phyloP scores from a whole-genome alignment of 2,329 filamentous ascomycete genomes.

The Emydomyces testavorans region DNA sequence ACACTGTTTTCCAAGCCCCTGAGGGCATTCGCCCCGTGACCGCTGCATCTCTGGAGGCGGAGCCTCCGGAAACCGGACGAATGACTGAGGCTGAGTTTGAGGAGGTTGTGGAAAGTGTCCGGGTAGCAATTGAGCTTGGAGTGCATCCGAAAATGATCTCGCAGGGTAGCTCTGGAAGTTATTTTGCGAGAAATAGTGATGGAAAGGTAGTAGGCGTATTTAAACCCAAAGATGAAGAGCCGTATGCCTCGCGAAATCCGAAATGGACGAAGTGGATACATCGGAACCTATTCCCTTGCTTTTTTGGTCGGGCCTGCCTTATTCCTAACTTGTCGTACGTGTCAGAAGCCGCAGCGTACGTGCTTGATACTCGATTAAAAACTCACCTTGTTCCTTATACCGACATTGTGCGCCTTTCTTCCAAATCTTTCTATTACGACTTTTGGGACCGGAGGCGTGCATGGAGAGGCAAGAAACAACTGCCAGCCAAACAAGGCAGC shows the following conservation, averaged over 20 bases:
- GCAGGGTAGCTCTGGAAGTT: conserved; percentile 93
- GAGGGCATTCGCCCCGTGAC: conserved; percentile 74
- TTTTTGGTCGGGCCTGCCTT: conserved; percentile 85
- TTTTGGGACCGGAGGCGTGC: conserved; percentile 90
- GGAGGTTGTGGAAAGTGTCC: conserved; percentile 77
- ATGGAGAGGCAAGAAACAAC: conserved; percentile 71
- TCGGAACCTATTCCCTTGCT: conserved; percentile 91
- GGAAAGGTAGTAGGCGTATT: conserved; percentile 96
- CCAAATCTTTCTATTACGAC: conserved; percentile 95
- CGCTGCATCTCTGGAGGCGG: conserved; percentile 56
- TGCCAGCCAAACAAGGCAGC: conserved; percentile 84
- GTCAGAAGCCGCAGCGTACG: conserved; percentile 92
- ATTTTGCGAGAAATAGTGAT: conserved; percentile 83
- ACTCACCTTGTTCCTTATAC: conserved; percentile 94
- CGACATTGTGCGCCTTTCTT: conserved; percentile 84
- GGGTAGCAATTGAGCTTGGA: conserved; percentile 75
- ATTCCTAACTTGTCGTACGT: conserved; percentile 98
- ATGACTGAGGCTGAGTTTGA: conserved; percentile 78
- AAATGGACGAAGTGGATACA: conserved; percentile 99
- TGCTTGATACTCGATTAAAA: conserved; percentile 77
- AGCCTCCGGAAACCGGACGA: conserved; percentile 43
- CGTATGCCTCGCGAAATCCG: conserved; percentile 89
- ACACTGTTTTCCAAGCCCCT: conserved; percentile 90
- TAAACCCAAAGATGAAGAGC: conserved; percentile 98
- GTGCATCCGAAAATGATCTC: conserved; percentile 92